Evolutionary conservation across 768 basidiomycete genomes (phyloP).

Genomic region (Mycena rosella): DNA sequence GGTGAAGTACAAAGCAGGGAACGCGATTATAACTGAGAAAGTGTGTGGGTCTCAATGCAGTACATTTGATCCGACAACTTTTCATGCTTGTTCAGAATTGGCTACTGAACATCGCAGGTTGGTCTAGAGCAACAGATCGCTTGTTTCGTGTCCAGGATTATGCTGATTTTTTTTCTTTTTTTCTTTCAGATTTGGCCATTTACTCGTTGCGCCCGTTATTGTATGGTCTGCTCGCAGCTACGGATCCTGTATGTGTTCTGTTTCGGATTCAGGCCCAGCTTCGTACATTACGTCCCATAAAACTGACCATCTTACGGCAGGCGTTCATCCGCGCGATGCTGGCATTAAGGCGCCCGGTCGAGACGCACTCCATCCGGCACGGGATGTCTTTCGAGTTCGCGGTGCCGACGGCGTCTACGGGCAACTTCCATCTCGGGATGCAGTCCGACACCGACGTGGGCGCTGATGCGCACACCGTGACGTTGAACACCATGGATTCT

Average conservation of each 20-base stretch:
- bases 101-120: neutral
- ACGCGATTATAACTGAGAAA: neutral
- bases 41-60: neutral
- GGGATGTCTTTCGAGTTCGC: neutral
- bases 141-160: neutral
- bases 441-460: neutral
- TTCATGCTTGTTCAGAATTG: neutral
- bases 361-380: neutral
- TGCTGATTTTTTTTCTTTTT: neutral
- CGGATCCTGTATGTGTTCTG: constrained; percentile 4
- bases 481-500: too few relatives aligned
- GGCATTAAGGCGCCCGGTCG: neutral
- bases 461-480: too few relatives aligned
- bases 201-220: neutral
- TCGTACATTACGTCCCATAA: too few relatives aligned
- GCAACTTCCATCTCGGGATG: neutral
- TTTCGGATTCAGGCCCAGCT: too few relatives aligned
- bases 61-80: neutral
- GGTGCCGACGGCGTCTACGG: neutral
- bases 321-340: constrained; percentile 2
- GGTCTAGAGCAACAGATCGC: neutral
- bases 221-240: neutral
- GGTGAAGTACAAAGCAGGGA: neutral
- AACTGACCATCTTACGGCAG: neutral
- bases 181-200: neutral